Evolutionary conservation across 306 rosid genomes (phyloP), one percentile per base, ranked within the genome.

Genomic region (Alnus rubra): DNA sequence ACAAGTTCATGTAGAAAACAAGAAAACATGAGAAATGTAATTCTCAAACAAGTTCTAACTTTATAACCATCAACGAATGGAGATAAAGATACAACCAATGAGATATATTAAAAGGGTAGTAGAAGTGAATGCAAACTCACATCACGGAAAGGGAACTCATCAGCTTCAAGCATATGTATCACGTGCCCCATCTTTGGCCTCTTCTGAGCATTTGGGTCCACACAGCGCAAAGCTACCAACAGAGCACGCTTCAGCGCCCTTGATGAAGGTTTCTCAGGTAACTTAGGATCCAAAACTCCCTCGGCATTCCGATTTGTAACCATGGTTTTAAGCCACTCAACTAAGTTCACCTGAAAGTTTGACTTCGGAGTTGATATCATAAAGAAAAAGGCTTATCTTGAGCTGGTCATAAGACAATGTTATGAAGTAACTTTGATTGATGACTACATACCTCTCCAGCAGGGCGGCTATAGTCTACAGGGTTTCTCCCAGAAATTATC

Each of bases 101-200:
- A 47, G 7, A 37, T 50, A 16, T 35, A 58, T 65, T 30, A 50
- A 23, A 50, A 23, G 28, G 28, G 64, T 30, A 28, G n/a, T 42
- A 35, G 51, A 80, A 80, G 70, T 77, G 15, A 7, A 33, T 62
- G 62, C 14, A 70, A 37, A 82, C 90, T 82, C 58, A 89, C 92
- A 71, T 89, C 90, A 50, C 88, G 87, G 86, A 86, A 89, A 33
- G 92, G 92, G 72, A 89, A 89, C 69, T 89, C 90, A 47, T 89
- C 90, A 2, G 90, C 92, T 83, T 89, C 92, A 74, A 89, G 92
- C 92, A 89, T 86, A 76, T 89, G 90, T 30, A 89, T 82, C 9
- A 89, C 92, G 67, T 80, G 92, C 65, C 92, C 90, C 90, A 89
- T 87, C 79, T 84, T 87, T 4, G 92, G 92, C 83, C 92, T 80